phyloP scores from a whole-genome alignment of 345 rosid genomes.

The Hypericum androsaemum region DNA sequence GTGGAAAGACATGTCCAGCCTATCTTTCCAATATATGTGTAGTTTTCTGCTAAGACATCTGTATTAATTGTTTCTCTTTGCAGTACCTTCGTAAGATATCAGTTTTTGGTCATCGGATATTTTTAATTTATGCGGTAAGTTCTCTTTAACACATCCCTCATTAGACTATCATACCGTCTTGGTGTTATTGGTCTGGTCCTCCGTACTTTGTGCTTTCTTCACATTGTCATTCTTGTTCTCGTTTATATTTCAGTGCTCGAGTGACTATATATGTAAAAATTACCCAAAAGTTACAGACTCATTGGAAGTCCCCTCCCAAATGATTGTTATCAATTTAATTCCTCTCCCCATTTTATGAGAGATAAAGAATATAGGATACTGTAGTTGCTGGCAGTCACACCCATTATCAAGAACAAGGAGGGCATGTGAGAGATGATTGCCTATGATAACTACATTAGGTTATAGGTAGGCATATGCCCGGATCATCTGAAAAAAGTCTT shows the following conservation, averaged over 20 bases:
- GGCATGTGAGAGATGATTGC: too few species aligned
- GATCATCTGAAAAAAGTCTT: too few species aligned
- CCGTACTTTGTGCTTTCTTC: neutral
- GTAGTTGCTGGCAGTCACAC: too few species aligned
- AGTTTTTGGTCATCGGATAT: slow-evolving; percentile 80
- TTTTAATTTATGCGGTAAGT: slow-evolving; percentile 86
- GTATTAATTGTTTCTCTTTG: slow-evolving; percentile 18
- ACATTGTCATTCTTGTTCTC: neutral
- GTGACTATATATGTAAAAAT: too few species aligned
- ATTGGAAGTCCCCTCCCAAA: too few species aligned
- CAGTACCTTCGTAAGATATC: slow-evolving; percentile 97
- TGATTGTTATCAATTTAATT: too few species aligned
- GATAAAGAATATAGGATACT: too few species aligned
- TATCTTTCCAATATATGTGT: neutral
- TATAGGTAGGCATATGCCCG: too few species aligned
- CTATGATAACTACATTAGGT: too few species aligned
- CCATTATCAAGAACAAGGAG: too few species aligned
- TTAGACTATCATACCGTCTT: neutral
- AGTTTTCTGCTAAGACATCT: slow-evolving; percentile 11
- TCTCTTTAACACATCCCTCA: slow-evolving; percentile 4
- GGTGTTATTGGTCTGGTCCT: slow-evolving; percentile 1
- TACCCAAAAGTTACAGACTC: too few species aligned
- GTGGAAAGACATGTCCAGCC: neutral
- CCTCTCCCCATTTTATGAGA: too few species aligned
- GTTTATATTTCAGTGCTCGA: neutral